Percentiles rank a stretch among this genome's conserved stretches.
phyloP scores from a whole-genome alignment of 768 basidiomycete species.

The Tephrocybe rancida region DNA sequence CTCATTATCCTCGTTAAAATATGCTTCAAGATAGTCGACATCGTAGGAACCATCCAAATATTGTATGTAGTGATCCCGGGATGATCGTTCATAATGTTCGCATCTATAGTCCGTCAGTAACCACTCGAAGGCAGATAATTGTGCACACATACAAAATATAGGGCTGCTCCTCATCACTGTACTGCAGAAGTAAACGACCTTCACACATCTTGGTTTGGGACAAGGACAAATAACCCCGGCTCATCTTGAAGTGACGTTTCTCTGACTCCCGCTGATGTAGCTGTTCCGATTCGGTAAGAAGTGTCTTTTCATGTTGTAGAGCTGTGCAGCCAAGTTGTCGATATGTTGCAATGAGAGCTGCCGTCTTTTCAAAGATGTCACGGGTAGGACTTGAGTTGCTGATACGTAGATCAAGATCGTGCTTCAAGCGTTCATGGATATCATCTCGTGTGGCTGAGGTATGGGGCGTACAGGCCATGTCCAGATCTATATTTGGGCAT shows the following conservation, averaged over 20 bases:
- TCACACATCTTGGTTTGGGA: background rate
- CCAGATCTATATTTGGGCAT: background rate
- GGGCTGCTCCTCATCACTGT: too few relatives aligned
- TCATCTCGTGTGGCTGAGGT: background rate
- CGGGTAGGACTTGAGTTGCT: background rate
- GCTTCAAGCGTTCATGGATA: background rate
- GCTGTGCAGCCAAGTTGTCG: conserved; percentile 2
- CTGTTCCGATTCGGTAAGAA: background rate
- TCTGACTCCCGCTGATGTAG: too few relatives aligned
- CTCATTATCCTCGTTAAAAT: too few relatives aligned
- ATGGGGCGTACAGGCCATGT: background rate
- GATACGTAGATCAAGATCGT: background rate
- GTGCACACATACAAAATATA: too few relatives aligned
- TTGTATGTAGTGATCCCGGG: too few relatives aligned
- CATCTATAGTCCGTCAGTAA: too few relatives aligned
- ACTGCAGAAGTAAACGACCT: too few relatives aligned
- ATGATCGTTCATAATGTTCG: too few relatives aligned
- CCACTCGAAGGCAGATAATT: too few relatives aligned
- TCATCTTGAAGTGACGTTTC: background rate
- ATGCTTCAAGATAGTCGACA: too few relatives aligned
- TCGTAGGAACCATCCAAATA: too few relatives aligned
- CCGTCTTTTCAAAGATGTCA: conserved; percentile 13
- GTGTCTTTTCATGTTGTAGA: background rate
- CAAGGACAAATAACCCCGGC: background rate
- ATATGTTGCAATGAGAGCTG: conserved; percentile 3